Conservation (phyloP, 345 rosid genomes). For the Populus simonii region DNA sequence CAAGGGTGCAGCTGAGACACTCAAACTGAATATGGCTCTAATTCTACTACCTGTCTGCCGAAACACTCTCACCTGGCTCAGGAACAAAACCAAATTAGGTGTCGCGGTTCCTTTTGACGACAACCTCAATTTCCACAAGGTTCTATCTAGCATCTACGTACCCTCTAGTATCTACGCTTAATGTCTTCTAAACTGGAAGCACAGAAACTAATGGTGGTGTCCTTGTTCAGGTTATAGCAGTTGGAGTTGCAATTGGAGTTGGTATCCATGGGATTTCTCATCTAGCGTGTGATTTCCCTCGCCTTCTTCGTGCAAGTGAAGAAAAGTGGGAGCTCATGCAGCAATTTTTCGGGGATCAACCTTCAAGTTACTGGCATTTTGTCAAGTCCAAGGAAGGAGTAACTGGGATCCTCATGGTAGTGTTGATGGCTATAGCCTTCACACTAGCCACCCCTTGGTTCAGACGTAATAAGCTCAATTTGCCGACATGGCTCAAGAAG, state of each 20-base stretch:
- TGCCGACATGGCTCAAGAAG: conserved; percentile 60
- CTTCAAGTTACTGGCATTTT: conserved; percentile 63
- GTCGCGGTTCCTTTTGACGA: conserved; percentile 78
- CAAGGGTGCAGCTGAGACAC: conserved; percentile 76
- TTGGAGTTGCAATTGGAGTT: conserved; percentile 57
- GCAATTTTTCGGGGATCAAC: conserved; percentile 58
- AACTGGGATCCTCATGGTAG: conserved; percentile 59
- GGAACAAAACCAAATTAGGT: conserved; percentile 66
- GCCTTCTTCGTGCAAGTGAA: conserved; percentile 51
- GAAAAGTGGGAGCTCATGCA: conserved; percentile 50
- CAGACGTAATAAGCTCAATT: conserved; percentile 49
- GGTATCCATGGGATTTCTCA: conserved; percentile 57
- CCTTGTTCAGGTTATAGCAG: conserved; percentile 53
- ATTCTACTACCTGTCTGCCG: conserved; percentile 71
- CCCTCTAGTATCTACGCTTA: not conserved
- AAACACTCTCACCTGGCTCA: conserved; percentile 78
- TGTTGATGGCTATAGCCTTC: conserved; percentile 73
- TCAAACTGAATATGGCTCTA: conserved; percentile 75
- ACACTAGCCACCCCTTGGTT: conserved; percentile 77
- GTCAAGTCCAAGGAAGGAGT: conserved; percentile 60
- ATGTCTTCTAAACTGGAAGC: no score
- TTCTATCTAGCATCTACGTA: conserved; percentile 4
- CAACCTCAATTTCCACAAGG: conserved; percentile 85
- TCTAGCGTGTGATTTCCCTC: conserved; percentile 68
- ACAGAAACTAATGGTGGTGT: not conserved